Conservation (phyloP, 441 rosid species). For the Eruca vesicaria region DNA sequence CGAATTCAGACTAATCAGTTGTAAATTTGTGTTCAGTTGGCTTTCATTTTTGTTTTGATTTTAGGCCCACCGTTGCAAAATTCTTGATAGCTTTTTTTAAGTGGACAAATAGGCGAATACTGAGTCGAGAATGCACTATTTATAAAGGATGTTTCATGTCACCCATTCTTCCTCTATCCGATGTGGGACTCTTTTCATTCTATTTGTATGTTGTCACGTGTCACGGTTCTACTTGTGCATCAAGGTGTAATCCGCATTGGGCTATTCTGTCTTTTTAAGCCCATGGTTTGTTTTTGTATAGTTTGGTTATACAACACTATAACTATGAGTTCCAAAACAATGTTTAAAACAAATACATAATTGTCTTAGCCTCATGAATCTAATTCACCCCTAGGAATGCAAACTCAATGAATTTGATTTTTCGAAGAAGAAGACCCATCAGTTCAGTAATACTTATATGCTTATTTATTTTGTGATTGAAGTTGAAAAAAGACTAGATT, state of each 20-base stretch:
- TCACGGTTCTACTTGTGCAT: background rate
- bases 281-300: background rate
- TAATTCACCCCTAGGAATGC: too few relatives aligned
- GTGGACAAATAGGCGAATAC: background rate
- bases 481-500: too few relatives aligned
- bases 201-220: background rate
- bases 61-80: background rate
- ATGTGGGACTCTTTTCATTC: background rate
- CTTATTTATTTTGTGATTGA: too few relatives aligned
- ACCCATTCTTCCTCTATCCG: background rate
- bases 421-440: too few relatives aligned
- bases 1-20: background rate
- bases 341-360: too few relatives aligned
- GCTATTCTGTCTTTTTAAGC: background rate
- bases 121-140: background rate
- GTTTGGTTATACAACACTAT: too few relatives aligned
- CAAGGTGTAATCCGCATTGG: background rate
- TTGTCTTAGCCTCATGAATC: too few relatives aligned
- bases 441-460: too few relatives aligned
- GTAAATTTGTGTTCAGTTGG: background rate
- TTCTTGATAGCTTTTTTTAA: background rate
- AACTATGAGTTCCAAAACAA: too few relatives aligned
- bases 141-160: background rate
- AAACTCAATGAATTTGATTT: too few relatives aligned
- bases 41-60: background rate